Base-by-base conservation (phyloP, 768 basidiomycete genomes). In the Omphalotus guepiniiformis region DNA sequence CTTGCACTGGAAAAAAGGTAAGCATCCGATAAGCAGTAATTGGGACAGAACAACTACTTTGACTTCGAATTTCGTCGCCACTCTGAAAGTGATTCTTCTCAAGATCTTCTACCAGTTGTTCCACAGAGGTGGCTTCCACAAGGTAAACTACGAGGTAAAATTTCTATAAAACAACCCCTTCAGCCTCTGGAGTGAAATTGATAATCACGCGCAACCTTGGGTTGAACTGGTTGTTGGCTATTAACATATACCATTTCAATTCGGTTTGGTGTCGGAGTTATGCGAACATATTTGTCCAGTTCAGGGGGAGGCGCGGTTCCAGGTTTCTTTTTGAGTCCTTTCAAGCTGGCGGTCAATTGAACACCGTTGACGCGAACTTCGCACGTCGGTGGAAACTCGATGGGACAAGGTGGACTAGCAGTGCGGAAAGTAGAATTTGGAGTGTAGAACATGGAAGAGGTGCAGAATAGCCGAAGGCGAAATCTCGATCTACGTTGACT, bases 261-360 rank as follows among this genome's bases (percentile, higher is more conserved):
- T 30, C 81, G 78, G 61, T 91, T 93, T 28, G 69, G 66, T 36
- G 69, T 60, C 7, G 65, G 66, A 39, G 57, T 68, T 11, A 67
- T 52, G 44, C 73, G 67, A 6, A 72, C 63, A 50, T 70, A 69
- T 54, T 71, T 69, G 30, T 68, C 67, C 27, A 79, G 55, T 61
- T 93, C 85, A 1, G 91, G 84, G 5, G 93, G 93, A n/a, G 93
- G 91, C 1, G 92, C 89, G 35, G 90, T 94, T 3, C 93, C 93
- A 23, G 91, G 87, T 56, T 89, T 93, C 73, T 96, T 96, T 76
- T 96, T 96, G 61, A 95, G 68, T 4, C 93, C 93, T 63, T 92
- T 92, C 53, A 93, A 64, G 62, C 85, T 93, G 29, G 85, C 89
- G 16, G 70, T 70, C 25, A 95, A 67, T 45, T 79, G 73, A 2